Evolutionary conservation across 2,329 filamentous ascomycete genomes (phyloP), one percentile per base, ranked within the genome.

Genomic region (Aspergillus novofumigatus): DNA sequence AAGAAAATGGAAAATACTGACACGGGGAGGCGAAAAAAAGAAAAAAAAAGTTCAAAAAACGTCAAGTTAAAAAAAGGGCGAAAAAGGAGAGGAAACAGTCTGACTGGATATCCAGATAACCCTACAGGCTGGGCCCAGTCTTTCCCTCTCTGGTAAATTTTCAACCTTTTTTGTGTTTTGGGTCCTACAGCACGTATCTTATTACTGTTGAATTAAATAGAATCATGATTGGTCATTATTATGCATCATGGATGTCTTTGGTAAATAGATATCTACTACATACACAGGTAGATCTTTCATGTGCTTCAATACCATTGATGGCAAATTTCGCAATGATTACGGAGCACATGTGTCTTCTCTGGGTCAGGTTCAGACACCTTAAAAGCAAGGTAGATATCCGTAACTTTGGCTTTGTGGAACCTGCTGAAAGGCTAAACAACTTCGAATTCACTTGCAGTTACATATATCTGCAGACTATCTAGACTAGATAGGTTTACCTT

Each of bases 11-110:
- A 58, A 49, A 59, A 58, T 50, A 51, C 63, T 60, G 63, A 38
- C 42, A 53, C 65, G 62, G 65, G 62, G 61, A 70, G 66, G 67
- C 64, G 64, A 68, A 69, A 59, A 61, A 59, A 58, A 53, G 54
- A 52, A 45, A 49, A 55, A 53, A 54, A 54, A 49, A 29, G 17
- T 44, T 57, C 49, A 21, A 48, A 53, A 51, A 56, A 49, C 49
- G 49, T 58, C 52, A 42, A 55, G 42, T 48, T 50, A 54, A 54
- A 53, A 28, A 26, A 42, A 20, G 38, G 48, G 26, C 20, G 25
- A 21, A 49, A 25, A 48, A 54, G 26, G 32, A 50, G 47, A 51
- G 48, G 48, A 52, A 52, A 51, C 20, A 44, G 29, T 51, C 50
- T 50, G 53, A 47, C 44, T 47, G 44, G 44, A 47, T 26, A 47